A percentile compares a stretch with the other conserved stretches of the same genome.
These are phyloP conservation scores for Vickermania ingenoplastis DNA, from an alignment of 208 protist genomes.

Conservation along the genomic window DNA sequence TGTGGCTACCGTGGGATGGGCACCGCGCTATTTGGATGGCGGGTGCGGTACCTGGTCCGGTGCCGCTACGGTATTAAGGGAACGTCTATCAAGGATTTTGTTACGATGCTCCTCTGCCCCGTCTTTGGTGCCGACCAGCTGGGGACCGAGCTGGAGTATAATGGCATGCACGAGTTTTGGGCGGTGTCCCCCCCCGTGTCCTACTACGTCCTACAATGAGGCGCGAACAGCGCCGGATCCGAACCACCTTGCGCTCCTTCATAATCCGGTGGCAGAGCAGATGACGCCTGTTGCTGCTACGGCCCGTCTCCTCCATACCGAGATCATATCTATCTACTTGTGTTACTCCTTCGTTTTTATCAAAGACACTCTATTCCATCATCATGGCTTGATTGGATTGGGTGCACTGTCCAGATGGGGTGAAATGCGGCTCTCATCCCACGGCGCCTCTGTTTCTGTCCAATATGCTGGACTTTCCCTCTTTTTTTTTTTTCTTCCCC, in stretches of 20 bases:
- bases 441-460: too few relatives aligned
- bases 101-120: slow-evolving; percentile 29
- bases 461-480: too few relatives aligned
- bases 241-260: too few relatives aligned
- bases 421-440: too few relatives aligned
- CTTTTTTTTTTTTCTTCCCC: too few relatives aligned
- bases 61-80: slow-evolving; percentile 47
- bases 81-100: slow-evolving; percentile 17
- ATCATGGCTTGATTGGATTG: too few relatives aligned
- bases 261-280: too few relatives aligned
- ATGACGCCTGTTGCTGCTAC: too few relatives aligned
- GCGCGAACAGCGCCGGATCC: too few relatives aligned
- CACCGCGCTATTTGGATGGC: slow-evolving; percentile 44
- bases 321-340: background rate
- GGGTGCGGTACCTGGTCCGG: slow-evolving; percentile 58
- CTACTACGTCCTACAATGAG: slow-evolving; percentile 12
- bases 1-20: slow-evolving; percentile 56
- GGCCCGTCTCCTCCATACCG: slow-evolving; percentile 1
- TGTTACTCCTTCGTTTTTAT: background rate
- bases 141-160: slow-evolving; percentile 28
- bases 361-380: too few relatives aligned
- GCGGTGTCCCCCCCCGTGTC: background rate
- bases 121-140: slow-evolving; percentile 50
- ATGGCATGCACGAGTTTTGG: slow-evolving; percentile 15
- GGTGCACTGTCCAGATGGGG: too few relatives aligned